phyloP scores from a whole-genome alignment of 306 rosid genomes.

The Pterocarpus macrocarpus region DNA sequence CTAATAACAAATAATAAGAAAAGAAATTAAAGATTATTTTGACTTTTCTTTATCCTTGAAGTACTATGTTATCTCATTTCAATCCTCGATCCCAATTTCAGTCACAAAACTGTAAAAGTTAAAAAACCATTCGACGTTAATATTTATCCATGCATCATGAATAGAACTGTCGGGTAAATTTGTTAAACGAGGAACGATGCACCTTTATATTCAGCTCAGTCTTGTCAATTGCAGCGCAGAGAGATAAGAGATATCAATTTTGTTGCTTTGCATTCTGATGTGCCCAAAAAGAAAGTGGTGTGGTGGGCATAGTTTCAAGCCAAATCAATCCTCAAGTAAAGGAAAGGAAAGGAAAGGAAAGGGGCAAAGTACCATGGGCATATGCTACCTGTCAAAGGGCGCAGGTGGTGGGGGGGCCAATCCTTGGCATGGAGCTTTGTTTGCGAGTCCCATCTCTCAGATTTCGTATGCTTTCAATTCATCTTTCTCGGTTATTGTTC shows the following conservation, averaged over 20 bases:
- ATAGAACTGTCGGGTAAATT: neutral
- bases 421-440: neutral
- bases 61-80: neutral
- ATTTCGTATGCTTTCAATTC: neutral
- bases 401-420: conserved; percentile 29
- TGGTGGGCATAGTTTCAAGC: conserved; percentile 5
- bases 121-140: neutral
- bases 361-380: conserved; percentile 2
- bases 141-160: neutral
- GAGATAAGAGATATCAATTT: conserved; percentile 21
- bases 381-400: conserved; percentile 13
- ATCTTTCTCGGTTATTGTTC: conserved; percentile 7
- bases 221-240: conserved; percentile 38
- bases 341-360: neutral
- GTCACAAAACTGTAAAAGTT: neutral
- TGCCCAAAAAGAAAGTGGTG: conserved; percentile 13
- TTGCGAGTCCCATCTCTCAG: conserved; percentile 1
- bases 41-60: neutral
- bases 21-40: no score
- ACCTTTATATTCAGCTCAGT: neutral
- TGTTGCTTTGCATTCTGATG: conserved; percentile 34
- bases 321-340: conserved; percentile 1
- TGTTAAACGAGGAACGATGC: neutral
- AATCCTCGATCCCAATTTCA: no score
- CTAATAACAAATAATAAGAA: no score